Evolutionary conservation across 257 asterid genomes (phyloP).

Genomic region (Ophiorrhiza pumila): DNA sequence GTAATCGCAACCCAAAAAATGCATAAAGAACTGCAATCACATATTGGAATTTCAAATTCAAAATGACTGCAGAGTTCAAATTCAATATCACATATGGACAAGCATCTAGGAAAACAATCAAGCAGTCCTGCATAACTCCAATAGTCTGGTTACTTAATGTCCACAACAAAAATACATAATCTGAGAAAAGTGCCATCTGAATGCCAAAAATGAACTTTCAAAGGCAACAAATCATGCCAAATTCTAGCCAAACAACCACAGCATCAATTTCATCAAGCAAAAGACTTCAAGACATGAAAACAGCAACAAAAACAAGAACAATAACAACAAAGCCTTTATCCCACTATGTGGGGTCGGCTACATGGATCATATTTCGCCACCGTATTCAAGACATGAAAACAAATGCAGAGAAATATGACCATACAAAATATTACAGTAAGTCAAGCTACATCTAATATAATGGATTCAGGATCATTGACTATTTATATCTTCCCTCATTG

Average conservation of each 20-base stretch:
- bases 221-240: neutral
- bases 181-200: neutral
- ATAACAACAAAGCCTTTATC: too few relatives aligned
- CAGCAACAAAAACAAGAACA: too few relatives aligned
- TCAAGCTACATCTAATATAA: neutral
- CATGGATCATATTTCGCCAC: too few relatives aligned
- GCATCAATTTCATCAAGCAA: neutral
- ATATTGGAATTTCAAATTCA: constrained; percentile 10
- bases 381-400: too few relatives aligned
- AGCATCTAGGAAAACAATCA: neutral
- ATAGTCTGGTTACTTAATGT: neutral
- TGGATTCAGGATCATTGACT: neutral
- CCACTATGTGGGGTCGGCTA: too few relatives aligned
- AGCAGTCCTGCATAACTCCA: neutral
- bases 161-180: neutral
- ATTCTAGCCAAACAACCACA: neutral
- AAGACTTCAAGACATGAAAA: neutral
- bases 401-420: neutral
- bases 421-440: neutral
- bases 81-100: neutral
- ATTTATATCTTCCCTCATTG: neutral
- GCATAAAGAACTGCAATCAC: constrained; percentile 74
- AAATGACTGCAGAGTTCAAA: neutral
- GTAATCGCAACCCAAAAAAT: constrained; percentile 88
- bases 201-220: neutral